A percentile compares a stretch with the other conserved stretches of the same genome.
Evolutionary conservation across 306 rosid species (phyloP).

Genomic region (Dalbergia cultrata): DNA sequence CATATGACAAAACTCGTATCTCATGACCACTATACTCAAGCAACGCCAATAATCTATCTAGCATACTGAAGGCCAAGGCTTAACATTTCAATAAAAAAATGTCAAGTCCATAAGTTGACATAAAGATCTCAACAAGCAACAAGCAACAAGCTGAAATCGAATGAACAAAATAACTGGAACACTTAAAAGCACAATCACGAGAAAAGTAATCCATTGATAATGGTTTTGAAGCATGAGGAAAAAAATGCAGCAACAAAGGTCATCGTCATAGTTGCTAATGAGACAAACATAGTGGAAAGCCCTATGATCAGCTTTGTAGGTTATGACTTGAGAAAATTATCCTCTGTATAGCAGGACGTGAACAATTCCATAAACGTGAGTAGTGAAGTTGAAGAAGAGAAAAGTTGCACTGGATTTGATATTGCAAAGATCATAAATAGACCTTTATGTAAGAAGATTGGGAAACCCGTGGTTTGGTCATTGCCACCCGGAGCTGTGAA

Average conservation of each 20-base stretch:
- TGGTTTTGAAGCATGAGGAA: neutral
- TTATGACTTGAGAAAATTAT: slow-evolving; percentile 12
- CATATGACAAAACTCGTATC: no score
- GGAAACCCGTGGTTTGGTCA: neutral
- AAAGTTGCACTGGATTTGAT: neutral
- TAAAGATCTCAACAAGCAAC: neutral
- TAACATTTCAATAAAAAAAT: slow-evolving; percentile 17
- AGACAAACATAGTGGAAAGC: neutral
- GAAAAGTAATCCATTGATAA: neutral
- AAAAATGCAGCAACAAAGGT: slow-evolving; percentile 4
- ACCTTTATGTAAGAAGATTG: neutral
- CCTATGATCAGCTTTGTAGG: neutral
- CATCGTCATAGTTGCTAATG: neutral
- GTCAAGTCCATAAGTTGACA: neutral
- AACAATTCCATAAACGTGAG: slow-evolving; percentile 8
- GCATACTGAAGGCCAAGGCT: neutral
- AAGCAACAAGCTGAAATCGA: neutral
- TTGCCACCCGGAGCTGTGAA: neutral
- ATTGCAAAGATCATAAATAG: neutral
- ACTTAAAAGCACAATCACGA: neutral
- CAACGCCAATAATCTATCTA: no score
- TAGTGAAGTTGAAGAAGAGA: slow-evolving; percentile 30
- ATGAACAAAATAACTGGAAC: neutral
- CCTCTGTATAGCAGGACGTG: neutral
- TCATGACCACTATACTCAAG: no score